Conservation (phyloP, 2,329 filamentous ascomycete species). For the Malbranchea zuffiana region DNA sequence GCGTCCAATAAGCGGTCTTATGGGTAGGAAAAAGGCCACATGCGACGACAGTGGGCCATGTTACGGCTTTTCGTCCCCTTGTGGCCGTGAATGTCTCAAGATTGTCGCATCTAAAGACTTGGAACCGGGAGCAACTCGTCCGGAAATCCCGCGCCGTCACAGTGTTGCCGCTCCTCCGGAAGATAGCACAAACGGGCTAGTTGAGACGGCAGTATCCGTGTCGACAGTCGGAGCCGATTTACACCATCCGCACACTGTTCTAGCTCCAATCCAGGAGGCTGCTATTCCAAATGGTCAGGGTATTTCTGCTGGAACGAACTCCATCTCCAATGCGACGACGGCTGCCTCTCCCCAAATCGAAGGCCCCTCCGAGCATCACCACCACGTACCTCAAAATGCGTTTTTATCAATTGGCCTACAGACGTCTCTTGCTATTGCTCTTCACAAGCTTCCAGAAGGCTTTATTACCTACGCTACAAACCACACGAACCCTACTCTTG, state of each 20-base stretch:
- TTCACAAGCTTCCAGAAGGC: constrained; percentile 87
- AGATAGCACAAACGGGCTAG: no score
- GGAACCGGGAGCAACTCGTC: constrained; percentile 1
- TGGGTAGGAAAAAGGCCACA: constrained; percentile 10
- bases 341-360: constrained; percentile 4
- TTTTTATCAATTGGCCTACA: constrained; percentile 94
- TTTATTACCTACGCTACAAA: constrained; percentile 94
- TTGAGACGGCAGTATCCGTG: no score
- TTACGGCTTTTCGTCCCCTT: constrained; percentile 51
- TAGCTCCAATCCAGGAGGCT: background rate
- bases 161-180: constrained; percentile 1
- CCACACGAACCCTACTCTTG: constrained; percentile 80
- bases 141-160: background rate
- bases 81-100: constrained; percentile 51
- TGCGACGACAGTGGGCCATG: constrained; percentile 51
- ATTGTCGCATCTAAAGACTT: constrained; percentile 20
- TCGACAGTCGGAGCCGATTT: no score
- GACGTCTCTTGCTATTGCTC: constrained; percentile 84
- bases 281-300: background rate
- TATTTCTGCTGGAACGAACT: no score
- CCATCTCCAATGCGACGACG: constrained; percentile 3
- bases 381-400: constrained; percentile 88
- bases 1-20: constrained; percentile 11
- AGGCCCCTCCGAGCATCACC: constrained; percentile 54
- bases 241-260: no score